These are phyloP conservation scores for Calonectria pseudoturangicola DNA, from an alignment of 2,329 filamentous ascomycete species.

Conservation along the genomic window DNA sequence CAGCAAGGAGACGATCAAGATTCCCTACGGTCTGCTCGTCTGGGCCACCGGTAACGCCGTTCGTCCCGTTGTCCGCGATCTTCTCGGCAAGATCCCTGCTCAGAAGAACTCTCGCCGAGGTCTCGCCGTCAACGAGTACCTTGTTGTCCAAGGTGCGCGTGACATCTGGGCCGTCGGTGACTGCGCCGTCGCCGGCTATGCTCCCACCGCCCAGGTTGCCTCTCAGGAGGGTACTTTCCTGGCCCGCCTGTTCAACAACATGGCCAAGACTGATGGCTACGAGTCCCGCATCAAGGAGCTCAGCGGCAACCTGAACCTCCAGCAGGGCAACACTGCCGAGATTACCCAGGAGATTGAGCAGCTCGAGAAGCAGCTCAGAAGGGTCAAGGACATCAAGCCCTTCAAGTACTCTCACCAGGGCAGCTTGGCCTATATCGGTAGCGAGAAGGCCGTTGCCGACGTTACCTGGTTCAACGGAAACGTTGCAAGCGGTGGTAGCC, in stretches of 20 bases:
- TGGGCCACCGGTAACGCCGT: conserved; percentile 99
- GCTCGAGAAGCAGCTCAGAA: conserved; percentile 88
- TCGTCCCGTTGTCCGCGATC: conserved; percentile 90
- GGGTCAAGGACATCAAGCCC: conserved; percentile 95
- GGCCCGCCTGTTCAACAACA: conserved; percentile 97
- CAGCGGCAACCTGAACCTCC: conserved; percentile 75
- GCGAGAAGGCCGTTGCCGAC: conserved; percentile 97
- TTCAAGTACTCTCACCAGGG: conserved; percentile 99
- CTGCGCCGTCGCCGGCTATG: conserved; percentile 97
- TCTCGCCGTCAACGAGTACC: conserved; percentile 97
- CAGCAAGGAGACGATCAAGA: conserved; percentile 85
- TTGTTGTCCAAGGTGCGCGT: conserved; percentile 96
- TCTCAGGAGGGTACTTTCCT: conserved; percentile 97
- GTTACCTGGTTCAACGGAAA: conserved; percentile 98
- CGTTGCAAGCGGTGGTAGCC: conserved; percentile 91
- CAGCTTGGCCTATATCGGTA: conserved; percentile 96
- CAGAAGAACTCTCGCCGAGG: conserved; percentile 97
- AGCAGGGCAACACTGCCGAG: conserved; percentile 80
- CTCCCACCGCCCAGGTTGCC: conserved; percentile 97
- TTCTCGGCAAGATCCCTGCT: conserved; percentile 93
- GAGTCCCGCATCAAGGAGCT: conserved; percentile 85
- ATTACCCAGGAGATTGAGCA: conserved; percentile 85
- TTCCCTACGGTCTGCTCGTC: conserved; percentile 96
- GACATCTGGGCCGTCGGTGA: conserved; percentile 99
- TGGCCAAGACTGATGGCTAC: conserved; percentile 93